Evolutionary conservation across 169 alveolate species (phyloP).

Genomic region (Cryptosporidium viatorum): DNA sequence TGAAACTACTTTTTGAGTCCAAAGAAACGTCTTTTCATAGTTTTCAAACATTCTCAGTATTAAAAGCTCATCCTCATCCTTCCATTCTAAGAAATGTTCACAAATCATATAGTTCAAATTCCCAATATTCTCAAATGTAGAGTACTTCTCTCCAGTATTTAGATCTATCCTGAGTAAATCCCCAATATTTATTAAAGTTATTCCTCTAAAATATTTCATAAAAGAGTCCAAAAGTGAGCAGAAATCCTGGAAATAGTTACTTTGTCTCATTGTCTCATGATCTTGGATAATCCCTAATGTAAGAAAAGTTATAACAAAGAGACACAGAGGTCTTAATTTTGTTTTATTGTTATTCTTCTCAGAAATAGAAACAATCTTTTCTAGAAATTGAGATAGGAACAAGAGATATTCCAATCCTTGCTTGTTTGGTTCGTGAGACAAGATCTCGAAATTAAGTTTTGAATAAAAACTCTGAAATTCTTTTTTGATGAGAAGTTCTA

Average conservation of each 20-base stretch:
- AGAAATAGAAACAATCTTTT: not conserved
- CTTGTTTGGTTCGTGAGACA: not conserved
- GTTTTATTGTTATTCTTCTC: not conserved
- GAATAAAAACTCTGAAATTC: slow-evolving; percentile 28
- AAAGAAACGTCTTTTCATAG: not conserved
- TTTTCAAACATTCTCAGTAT: slow-evolving; percentile 23
- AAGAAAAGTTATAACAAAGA: not conserved
- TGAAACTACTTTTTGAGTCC: slow-evolving; percentile 24
- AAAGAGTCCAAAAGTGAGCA: not conserved
- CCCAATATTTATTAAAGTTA: slow-evolving; percentile 2
- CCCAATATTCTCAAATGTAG: slow-evolving; percentile 8
- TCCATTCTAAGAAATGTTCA: slow-evolving; percentile 62
- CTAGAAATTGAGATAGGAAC: slow-evolving; percentile 28
- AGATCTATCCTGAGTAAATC: slow-evolving; percentile 32
- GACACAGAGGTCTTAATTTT: slow-evolving; percentile 23
- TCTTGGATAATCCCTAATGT: not conserved
- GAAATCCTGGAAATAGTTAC: not conserved
- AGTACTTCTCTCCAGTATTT: not conserved
- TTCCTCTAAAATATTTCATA: not conserved
- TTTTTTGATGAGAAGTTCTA: slow-evolving; percentile 1
- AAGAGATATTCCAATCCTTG: not conserved
- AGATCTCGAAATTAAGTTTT: slow-evolving; percentile 9
- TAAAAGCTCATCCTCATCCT: slow-evolving; percentile 50
- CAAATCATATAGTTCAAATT: slow-evolving; percentile 61
- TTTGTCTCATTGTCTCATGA: slow-evolving; percentile 23